Percentiles rank a stretch among this genome's conserved stretches.
These are phyloP conservation scores for Alternaria atra DNA, from an alignment of 2,329 filamentous ascomycete genomes.

Conservation along the genomic window DNA sequence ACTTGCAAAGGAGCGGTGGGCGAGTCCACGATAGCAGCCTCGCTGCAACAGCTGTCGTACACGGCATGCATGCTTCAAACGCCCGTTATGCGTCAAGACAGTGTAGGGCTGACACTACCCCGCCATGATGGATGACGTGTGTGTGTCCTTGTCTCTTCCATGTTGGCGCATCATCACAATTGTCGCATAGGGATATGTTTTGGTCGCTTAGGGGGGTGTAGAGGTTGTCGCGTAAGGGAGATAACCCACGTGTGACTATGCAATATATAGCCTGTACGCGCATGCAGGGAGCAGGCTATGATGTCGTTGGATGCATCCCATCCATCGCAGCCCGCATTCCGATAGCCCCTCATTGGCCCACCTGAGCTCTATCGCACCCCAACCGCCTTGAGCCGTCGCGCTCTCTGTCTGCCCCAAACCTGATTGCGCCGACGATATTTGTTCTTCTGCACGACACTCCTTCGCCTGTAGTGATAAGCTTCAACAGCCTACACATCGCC, in stretches of 20 bases:
- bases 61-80: neutral
- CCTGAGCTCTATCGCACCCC: conserved; percentile 33
- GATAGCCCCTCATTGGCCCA: conserved; percentile 42
- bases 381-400: conserved; percentile 6
- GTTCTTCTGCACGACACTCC: neutral
- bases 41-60: conserved; percentile 18
- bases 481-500: neutral
- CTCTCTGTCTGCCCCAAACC: conserved; percentile 16
- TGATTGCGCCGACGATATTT: conserved; percentile 10
- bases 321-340: conserved; percentile 13
- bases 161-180: conserved; percentile 23
- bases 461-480: conserved; percentile 5
- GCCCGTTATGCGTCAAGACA: conserved; percentile 5
- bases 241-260: conserved; percentile 11
- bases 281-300: conserved; percentile 16
- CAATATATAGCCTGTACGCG: conserved; percentile 21
- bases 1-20: conserved; percentile 22
- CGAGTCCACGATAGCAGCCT: conserved; percentile 21
- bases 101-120: conserved; percentile 20
- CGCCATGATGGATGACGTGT: conserved; percentile 29
- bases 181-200: conserved; percentile 23
- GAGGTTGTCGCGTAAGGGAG: conserved; percentile 13
- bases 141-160: conserved; percentile 6
- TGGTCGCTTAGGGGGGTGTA: conserved; percentile 12
- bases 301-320: conserved; percentile 21